Evolutionary conservation across 306 rosid genomes (phyloP), one percentile per base, ranked within the genome.

Genomic region (Carpinus viminea): DNA sequence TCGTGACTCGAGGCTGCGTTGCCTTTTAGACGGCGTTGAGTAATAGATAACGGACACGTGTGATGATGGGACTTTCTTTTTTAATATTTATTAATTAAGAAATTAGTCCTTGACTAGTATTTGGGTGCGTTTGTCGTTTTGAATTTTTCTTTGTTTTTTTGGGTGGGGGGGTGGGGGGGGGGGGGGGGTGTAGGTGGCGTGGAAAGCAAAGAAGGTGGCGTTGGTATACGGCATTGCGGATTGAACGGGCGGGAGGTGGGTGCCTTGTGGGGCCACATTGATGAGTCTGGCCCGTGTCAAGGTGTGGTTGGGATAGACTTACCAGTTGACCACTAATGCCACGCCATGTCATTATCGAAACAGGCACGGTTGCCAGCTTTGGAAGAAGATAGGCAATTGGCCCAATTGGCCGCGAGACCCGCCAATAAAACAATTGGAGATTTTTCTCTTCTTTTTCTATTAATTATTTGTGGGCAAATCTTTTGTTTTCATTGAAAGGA

Each of bases 1-100:
- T 70, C 84, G 84, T 69, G 55, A 69, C 65, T 60, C 68, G 80
- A 75, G 84, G 70, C 59, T 26, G 83, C 60, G 18, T 11, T 45
- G 21, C 59, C 72, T 74, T 68, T 80, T 68, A 55, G 16, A 74
- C 68, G 72, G 70, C 50, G 36, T 60, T 56, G 38, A 24, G 56
- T 50, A 28, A 31, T 80, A 47, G 2, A 16, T 8, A 1, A 9
- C n/a, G 3, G 45, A 34, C 75, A 70, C 79, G 60, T 55, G 79
- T 65, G 43, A 46, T 3, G 16, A 8, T 6, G 36, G 52, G 11
- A 26, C 20, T 6, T 2, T 24, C 26, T 34, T 1, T 15, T 41
- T 26, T 8, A 28, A 28, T 38, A 13, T 41, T 65, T 68, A 31
- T 31, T 31, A 31, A 31, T 2, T n/a, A 20, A 9, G 43, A 36